A percentile compares a stretch with the other conserved stretches of the same genome.
phyloP scores from a whole-genome alignment of 2,329 filamentous ascomycete species.

The Xylariaceae sp. region DNA sequence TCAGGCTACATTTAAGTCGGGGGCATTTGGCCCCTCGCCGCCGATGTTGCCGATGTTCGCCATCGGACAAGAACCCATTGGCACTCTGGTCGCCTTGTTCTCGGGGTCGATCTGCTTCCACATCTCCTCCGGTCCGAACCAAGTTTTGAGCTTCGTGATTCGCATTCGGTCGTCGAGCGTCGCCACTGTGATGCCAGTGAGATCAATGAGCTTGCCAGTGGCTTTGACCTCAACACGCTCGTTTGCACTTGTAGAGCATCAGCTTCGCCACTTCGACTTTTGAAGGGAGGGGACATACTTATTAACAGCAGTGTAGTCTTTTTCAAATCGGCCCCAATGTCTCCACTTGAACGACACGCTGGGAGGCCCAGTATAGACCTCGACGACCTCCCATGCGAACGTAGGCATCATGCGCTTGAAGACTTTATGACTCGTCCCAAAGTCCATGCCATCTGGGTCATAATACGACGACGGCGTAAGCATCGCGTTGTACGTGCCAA shows the following conservation, averaged over 20 bases:
- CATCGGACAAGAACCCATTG: constrained; percentile 3
- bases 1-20: too few relatives aligned
- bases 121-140: constrained; percentile 66
- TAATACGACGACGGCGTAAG: constrained; percentile 64
- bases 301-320: constrained; percentile 64
- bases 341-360: constrained; percentile 63
- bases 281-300: constrained; percentile 43
- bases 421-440: constrained; percentile 63
- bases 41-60: too few relatives aligned
- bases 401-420: constrained; percentile 73
- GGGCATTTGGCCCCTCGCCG: too few relatives aligned
- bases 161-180: constrained; percentile 59
- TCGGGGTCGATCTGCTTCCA: constrained; percentile 57
- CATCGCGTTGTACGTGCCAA: constrained; percentile 69
- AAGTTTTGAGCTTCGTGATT: constrained; percentile 58
- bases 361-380: constrained; percentile 65
- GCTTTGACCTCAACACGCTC: constrained; percentile 62
- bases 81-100: constrained; percentile 6
- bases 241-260: constrained; percentile 46
- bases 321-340: constrained; percentile 66
- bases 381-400: constrained; percentile 69
- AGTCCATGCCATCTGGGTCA: constrained; percentile 59
- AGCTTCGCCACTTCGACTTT: neutral
- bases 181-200: constrained; percentile 62
- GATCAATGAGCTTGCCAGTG: constrained; percentile 60